Evolutionary conservation across 345 rosid species (phyloP).

Genomic region (Euphorbia pulcherrima): DNA sequence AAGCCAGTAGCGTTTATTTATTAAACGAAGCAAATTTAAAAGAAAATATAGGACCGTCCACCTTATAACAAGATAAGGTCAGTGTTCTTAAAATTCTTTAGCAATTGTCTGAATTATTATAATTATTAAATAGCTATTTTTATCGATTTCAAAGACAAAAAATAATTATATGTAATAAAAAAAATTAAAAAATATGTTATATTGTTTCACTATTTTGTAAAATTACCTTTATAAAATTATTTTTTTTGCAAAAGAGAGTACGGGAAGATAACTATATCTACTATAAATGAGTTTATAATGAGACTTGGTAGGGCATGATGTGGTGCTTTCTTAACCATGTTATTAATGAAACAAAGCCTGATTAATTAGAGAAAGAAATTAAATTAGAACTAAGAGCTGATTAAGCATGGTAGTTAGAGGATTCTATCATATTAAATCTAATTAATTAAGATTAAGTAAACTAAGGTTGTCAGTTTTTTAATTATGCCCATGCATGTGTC

Average conservation of each 20-base stretch:
- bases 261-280: too few species aligned
- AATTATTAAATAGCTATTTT: too few species aligned
- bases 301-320: neutral
- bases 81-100: too few species aligned
- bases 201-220: too few species aligned
- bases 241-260: too few species aligned
- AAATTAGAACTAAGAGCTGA: neutral
- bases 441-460: constrained; percentile 3
- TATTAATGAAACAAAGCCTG: neutral
- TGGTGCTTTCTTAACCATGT: neutral
- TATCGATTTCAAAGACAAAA: too few species aligned
- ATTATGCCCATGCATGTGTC: constrained; percentile 8
- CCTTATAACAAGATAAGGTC: neutral
- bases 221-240: too few species aligned
- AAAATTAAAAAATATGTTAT: too few species aligned
- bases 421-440: neutral
- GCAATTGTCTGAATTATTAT: too few species aligned
- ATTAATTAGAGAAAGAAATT: neutral
- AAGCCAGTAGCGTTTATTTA: too few species aligned
- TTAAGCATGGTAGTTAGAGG: neutral
- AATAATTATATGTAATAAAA: too few species aligned
- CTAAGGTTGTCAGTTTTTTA: neutral
- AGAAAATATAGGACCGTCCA: neutral
- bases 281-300: neutral
- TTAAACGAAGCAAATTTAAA: too few species aligned